Evolutionary conservation across 108 stramenopile genomes (phyloP), one percentile per base, ranked within the genome.

Genomic region (Cyclotella atomus): DNA sequence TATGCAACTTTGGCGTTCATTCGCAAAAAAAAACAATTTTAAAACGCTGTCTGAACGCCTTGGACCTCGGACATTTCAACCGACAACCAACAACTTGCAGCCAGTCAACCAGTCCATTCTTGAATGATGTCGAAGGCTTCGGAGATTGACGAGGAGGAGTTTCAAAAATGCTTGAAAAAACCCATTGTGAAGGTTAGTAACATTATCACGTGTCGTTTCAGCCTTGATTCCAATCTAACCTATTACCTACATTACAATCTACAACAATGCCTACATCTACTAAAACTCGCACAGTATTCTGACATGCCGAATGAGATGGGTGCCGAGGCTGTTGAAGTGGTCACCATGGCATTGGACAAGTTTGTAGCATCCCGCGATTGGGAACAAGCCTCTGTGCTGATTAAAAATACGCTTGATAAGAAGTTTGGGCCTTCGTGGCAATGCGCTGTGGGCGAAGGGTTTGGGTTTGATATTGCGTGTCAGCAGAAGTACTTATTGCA

Each of bases 361-460:
- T 89, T 87, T 49, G 83, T 76, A 62, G 70, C 64, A 50, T 81
- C 65, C 23, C 74, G 87, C 53, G 89, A 95, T 65, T 95, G 91
- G 74, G 94, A 95, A 76, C 87, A 41, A 9, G 75, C 77, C 1
- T 75, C 66, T 16, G 75, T 70, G 59, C 87, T 90, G 12, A 93
- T 95, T 10, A 95, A 95, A 50, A 81, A 85, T 24, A 88, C 88
- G 10, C 77, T 93, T 59, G 94, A 95, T 74, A 95, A 95, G 62
- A 91, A 92, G 68, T 95, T 92, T 62, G 94, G 92, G 5, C 77
- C 84, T 5, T 85, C 94, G 6, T 95, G 94, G 94, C 91, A 95
- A 47, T 89, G 88, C 43, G 89, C 81, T 32, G 82, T 89, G 15
- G 89, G 89, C 0, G 89, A 89, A 71, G 89, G 86, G 1, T 89